Percentiles rank a stretch among this genome's conserved stretches.
These are phyloP conservation scores for Firmiana major DNA, from an alignment of 345 rosid genomes.

Conservation along the genomic window DNA sequence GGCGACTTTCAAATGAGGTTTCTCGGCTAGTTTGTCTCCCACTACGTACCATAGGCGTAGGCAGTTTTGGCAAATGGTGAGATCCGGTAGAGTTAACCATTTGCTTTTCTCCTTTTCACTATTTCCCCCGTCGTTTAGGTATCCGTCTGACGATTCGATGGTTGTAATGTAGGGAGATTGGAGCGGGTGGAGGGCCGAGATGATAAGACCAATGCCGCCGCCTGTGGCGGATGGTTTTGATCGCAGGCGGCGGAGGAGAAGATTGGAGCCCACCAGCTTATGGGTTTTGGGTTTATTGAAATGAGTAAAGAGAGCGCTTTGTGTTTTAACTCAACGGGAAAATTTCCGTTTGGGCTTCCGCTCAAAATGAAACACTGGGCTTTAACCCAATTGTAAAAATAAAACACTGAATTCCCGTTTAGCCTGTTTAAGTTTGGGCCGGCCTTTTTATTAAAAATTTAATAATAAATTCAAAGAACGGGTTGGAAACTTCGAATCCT, in stretches of 20 bases:
- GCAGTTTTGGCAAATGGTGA: slow-evolving; percentile 43
- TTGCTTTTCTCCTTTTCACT: slow-evolving; percentile 28
- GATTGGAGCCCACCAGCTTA: slow-evolving; percentile 20
- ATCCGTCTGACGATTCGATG: neutral
- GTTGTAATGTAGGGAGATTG: slow-evolving; percentile 24
- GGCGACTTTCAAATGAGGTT: neutral
- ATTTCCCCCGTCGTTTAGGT: neutral
- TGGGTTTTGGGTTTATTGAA: neutral
- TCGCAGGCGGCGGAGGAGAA: slow-evolving; percentile 38
- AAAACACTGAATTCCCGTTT: too few species aligned
- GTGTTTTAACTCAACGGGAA: neutral
- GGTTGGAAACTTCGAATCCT: too few species aligned
- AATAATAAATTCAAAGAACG: too few species aligned
- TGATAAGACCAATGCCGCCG: neutral
- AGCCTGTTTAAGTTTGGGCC: neutral
- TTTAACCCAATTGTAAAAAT: neutral
- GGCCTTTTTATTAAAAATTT: neutral
- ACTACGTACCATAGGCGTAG: slow-evolving; percentile 37
- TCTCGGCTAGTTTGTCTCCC: slow-evolving; percentile 43
- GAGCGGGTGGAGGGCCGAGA: slow-evolving; percentile 6
- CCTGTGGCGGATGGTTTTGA: slow-evolving; percentile 1
- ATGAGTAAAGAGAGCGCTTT: neutral
- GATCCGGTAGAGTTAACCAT: slow-evolving; percentile 65
- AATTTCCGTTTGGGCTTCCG: neutral
- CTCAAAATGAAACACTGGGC: too few species aligned